Evolutionary conservation across 441 rosid species (phyloP), one percentile per base, ranked within the genome.

Genomic region (Cnidoscolus chayamansa): DNA sequence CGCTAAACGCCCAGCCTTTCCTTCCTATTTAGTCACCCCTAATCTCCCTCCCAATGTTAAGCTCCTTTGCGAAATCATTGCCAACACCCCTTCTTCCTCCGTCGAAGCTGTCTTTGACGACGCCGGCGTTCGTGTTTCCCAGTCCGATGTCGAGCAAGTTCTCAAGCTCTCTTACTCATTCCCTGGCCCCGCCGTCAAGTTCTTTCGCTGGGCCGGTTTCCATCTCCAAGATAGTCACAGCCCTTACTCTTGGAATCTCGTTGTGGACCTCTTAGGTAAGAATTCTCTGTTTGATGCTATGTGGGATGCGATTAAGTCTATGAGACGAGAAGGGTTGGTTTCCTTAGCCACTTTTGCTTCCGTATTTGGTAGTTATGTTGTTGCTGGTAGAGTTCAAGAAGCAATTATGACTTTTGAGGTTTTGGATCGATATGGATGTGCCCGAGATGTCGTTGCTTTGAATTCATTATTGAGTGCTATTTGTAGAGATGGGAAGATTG

Each of bases 231-330:
- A 82, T 65, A 73, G 77, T 13, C 93, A 85, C 67, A 84, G 87
- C 69, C 89, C 90, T 8, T 89, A 89, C 55, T 76, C 90, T 1
- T 89, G 93, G 93, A 89, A 89, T 65, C 85, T 89, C 16, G 86
- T 85, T 15, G 89, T 89, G 54, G 90, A 89, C 75, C 67, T 89
- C 55, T 70, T 89, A 60, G 90, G 90, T n/a, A 89, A 87, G 83
- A 85, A 87, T 66, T 74, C 17, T 6, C 75, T 83, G 59, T 89
- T 89, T 63, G 87, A 86, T 17, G 84, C 87, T 0, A 87, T 89
- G 93, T 89, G 90, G 93, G 90, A 84, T 62, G 89, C 93, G 3
- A 67, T 87, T 31, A 83, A 80, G 77, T 87, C 93, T 15, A 89
- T 87, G 90, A 80, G 63, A 48, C 75, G 53, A 37, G 79, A 67